Evolutionary conservation across 768 basidiomycete species (phyloP).

Genomic region (Zangia roseola): DNA sequence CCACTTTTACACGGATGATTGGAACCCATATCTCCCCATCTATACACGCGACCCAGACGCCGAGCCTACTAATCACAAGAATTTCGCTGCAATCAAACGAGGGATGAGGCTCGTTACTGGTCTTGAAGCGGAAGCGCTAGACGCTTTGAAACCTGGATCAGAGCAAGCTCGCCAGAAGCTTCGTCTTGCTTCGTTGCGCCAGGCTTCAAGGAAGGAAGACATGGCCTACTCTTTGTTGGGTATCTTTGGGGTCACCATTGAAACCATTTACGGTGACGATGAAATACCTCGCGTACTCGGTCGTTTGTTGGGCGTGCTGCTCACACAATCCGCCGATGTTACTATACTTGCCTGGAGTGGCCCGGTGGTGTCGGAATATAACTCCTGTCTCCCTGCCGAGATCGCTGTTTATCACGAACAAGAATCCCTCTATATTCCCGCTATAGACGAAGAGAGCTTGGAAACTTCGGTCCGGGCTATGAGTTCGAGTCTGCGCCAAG

Average conservation of each 20-base stretch:
- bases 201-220: slow-evolving; percentile 23
- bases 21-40: slow-evolving; percentile 19
- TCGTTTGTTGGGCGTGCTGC: slow-evolving; percentile 14
- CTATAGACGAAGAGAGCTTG: not conserved
- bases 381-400: slow-evolving; percentile 20
- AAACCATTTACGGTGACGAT: slow-evolving; percentile 23
- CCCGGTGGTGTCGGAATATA: slow-evolving; percentile 15
- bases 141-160: slow-evolving; percentile 8
- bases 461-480: not conserved
- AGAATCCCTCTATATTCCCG: slow-evolving; percentile 3
- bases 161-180: slow-evolving; percentile 16
- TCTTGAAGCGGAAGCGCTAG: slow-evolving; percentile 3
- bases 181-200: slow-evolving; percentile 18
- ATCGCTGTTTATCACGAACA: slow-evolving; percentile 10
- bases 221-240: slow-evolving; percentile 26
- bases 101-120: slow-evolving; percentile 16
- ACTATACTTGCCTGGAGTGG: slow-evolving; percentile 20
- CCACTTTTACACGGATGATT: slow-evolving; percentile 24
- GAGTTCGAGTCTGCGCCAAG: not conserved
- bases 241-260: slow-evolving; percentile 16
- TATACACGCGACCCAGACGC: not conserved
- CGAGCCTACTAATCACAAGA: slow-evolving; percentile 13
- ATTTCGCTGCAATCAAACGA: not conserved
- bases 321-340: slow-evolving; percentile 15
- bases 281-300: slow-evolving; percentile 17